phyloP scores from a whole-genome alignment of 768 basidiomycete species.

The Hemileccinum rubropunctum region DNA sequence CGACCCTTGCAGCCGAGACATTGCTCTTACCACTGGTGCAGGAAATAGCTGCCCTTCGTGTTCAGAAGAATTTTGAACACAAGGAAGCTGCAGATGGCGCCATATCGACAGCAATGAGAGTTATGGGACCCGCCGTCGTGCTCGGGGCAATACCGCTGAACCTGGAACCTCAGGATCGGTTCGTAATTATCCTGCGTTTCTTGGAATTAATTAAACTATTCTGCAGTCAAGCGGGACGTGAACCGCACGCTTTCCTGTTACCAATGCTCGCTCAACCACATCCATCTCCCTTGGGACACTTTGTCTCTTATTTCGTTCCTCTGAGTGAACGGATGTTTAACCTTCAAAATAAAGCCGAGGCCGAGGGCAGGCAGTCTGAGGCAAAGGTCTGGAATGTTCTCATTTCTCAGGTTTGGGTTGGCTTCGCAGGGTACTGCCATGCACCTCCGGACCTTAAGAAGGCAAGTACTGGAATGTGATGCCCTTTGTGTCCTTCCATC shows the following conservation, averaged over 20 bases:
- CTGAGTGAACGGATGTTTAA: conserved; percentile 93
- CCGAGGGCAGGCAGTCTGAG: conserved; percentile 71
- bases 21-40: conserved; percentile 68
- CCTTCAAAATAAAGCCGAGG: conserved; percentile 75
- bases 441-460: conserved; percentile 70
- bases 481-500: neutral
- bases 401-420: conserved; percentile 90
- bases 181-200: conserved; percentile 25
- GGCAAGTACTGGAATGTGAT: conserved; percentile 37
- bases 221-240: conserved; percentile 61
- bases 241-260: conserved; percentile 89
- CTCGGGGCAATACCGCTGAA: conserved; percentile 79
- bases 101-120: conserved; percentile 76
- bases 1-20: conserved; percentile 62
- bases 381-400: conserved; percentile 96
- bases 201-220: conserved; percentile 4
- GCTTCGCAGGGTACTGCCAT: conserved; percentile 88
- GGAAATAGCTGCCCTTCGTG: conserved; percentile 70
- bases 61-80: conserved; percentile 82
- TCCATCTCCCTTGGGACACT: conserved; percentile 79
- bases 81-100: conserved; percentile 84
- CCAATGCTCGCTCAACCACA: conserved; percentile 83
- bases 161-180: conserved; percentile 79
- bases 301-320: conserved; percentile 88
- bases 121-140: conserved; percentile 81